Percentiles rank a stretch among this genome's conserved stretches.
These are phyloP conservation scores for Casuarina cunninghamiana DNA, from an alignment of 306 rosid genomes.

Conservation along the genomic window DNA sequence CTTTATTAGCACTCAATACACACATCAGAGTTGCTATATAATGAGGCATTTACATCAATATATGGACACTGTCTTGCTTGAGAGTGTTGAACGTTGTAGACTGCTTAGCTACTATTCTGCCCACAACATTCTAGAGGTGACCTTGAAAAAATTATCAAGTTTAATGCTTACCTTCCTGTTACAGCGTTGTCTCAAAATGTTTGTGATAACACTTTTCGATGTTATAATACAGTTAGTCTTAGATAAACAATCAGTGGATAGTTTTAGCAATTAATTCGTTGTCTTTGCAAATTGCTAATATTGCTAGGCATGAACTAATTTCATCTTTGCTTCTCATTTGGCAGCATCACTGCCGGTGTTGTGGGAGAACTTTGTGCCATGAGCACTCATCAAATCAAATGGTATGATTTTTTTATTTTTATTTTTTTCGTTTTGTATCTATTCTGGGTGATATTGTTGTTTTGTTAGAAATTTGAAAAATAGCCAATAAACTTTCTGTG, in stretches of 20 bases:
- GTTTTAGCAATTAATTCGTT: neutral
- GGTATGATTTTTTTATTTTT: constrained; percentile 33
- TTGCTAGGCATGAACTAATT: constrained; percentile 7
- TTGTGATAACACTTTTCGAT: neutral
- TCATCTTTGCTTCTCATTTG: constrained; percentile 19
- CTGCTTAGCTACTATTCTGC: neutral
- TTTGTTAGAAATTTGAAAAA: constrained; percentile 4
- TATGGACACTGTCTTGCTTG: too few species aligned
- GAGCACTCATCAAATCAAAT: constrained; percentile 89
- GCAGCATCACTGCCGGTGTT: constrained; percentile 96
- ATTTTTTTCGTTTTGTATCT: neutral
- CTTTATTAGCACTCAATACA: neutral
- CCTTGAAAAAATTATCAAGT: neutral
- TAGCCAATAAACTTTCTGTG: constrained; percentile 29
- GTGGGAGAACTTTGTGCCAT: constrained; percentile 89
- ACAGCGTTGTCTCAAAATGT: neutral
- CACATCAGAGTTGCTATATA: neutral
- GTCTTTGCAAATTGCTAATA: neutral
- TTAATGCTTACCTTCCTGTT: neutral
- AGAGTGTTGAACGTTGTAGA: too few species aligned
- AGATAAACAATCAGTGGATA: neutral
- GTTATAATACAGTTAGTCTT: neutral
- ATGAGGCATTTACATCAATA: neutral
- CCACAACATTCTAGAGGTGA: neutral
- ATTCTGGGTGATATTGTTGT: neutral